Percentiles rank a stretch among this genome's conserved stretches.
These are phyloP conservation scores for Nemania serpens DNA, from an alignment of 2,329 filamentous ascomycete species.

Conservation along the genomic window DNA sequence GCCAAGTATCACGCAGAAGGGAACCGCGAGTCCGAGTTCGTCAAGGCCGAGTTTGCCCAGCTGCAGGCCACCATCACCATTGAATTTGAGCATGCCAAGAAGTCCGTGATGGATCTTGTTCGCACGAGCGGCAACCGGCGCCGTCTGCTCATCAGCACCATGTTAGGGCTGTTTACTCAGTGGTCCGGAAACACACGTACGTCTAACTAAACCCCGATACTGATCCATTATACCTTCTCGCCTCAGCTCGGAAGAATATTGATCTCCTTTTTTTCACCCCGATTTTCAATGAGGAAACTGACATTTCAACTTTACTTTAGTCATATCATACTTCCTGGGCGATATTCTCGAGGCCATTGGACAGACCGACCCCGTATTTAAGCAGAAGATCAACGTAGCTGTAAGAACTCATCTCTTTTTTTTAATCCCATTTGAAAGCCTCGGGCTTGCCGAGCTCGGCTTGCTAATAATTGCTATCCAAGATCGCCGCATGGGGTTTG, in stretches of 20 bases:
- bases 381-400: constrained; percentile 53
- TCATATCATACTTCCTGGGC: constrained; percentile 49
- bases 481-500: constrained; percentile 50
- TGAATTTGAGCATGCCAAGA: constrained; percentile 55
- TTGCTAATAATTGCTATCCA: neutral
- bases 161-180: constrained; percentile 48
- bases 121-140: constrained; percentile 48
- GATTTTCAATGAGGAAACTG: neutral
- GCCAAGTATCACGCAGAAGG: constrained; percentile 53
- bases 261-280: neutral
- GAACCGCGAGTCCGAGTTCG: constrained; percentile 50
- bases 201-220: neutral
- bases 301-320: constrained; percentile 33
- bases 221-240: neutral
- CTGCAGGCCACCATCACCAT: constrained; percentile 60
- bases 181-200: constrained; percentile 32
- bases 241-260: too few relatives aligned
- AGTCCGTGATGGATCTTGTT: constrained; percentile 50
- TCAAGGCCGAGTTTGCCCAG: constrained; percentile 60
- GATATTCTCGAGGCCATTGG: constrained; percentile 52
- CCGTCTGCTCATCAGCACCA: constrained; percentile 45
- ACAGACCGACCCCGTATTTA: constrained; percentile 46
- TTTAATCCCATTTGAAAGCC: neutral
- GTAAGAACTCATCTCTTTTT: constrained; percentile 16
- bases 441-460: neutral